Evolutionary conservation across 2,329 filamentous ascomycete species (phyloP), one percentile per base, ranked within the genome.

Genomic region (Neonectria punicea): DNA sequence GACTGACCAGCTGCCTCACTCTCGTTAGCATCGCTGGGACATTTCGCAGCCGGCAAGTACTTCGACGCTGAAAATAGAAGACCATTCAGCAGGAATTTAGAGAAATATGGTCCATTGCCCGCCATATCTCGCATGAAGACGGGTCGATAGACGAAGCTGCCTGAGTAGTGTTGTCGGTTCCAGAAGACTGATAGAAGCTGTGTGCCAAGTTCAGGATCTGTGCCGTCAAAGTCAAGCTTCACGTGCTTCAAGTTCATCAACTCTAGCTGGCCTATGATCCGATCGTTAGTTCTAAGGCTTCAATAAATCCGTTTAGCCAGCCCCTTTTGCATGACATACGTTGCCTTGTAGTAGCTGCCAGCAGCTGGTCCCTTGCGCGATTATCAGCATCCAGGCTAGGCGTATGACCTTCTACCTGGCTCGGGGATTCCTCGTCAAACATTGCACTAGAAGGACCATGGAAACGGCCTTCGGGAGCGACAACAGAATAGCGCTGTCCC

Each of bases 71-170:
- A 2, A 80, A 79, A 47, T 81, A 83, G 65, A 84, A 85, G 58
- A 1, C 86, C 85, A 66, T 88, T 87, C 2, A 89, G 76, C 1
- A 89, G 78, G 2, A 86, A 76, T 50, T 86, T 83, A 0, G 86
- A 88, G 65, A 87, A 89, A 70, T 88, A 87, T 0, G 84, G 84
- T 0, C 87, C 87, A 6, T 79, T 75, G 50, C 82, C 81, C 51
- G 85, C 85, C 85, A 87, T 84, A 68, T 84, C 82, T 2, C 82
- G 71, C 82, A 85, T 86, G 51, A 88, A 86, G 0, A 80, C 82
- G 0, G 86, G 83, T 0, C 86, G 82, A 70, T 88, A 87, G 1
- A 82, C 83, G 47, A 86, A 76, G 1, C 64, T 41, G 1, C 63
- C 63, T 0, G 81, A 80, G 57, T 85, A 80, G 56, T 86, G 83